These are phyloP conservation scores for Hyphopichia wangnamkhiaoensis DNA, from an alignment of 1,139 yeast genomes.

Conservation along the genomic window DNA sequence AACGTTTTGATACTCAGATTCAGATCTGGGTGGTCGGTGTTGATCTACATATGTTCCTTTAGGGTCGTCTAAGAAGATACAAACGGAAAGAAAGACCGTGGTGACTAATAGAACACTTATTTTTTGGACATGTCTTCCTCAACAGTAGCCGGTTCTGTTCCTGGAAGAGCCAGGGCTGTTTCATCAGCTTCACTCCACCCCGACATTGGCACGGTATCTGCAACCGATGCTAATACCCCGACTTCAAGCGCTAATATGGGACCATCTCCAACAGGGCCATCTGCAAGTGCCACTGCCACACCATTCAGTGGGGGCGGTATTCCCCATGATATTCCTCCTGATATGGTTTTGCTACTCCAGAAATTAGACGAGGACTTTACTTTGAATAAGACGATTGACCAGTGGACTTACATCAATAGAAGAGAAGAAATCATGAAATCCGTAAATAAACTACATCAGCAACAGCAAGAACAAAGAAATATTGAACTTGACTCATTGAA, in stretches of 20 bases:
- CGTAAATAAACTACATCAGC: conserved; percentile 38
- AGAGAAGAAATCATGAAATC: conserved; percentile 48
- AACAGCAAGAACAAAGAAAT: conserved; percentile 27
- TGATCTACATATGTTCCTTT: too few relatives aligned
- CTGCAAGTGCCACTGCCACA: conserved; percentile 10
- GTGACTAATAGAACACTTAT: too few relatives aligned
- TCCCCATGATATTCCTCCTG: conserved; percentile 46
- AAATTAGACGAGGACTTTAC: conserved; percentile 46
- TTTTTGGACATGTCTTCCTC: conserved; percentile 9
- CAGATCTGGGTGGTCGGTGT: too few relatives aligned
- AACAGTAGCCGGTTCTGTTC: conserved; percentile 17
- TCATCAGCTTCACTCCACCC: conserved; percentile 15
- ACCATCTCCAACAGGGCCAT: conserved; percentile 7
- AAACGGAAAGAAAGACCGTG: neutral
- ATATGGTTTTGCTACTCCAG: conserved; percentile 45
- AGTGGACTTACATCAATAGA: conserved; percentile 50
- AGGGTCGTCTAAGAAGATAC: neutral
- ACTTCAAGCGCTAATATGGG: conserved; percentile 16
- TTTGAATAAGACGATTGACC: conserved; percentile 44
- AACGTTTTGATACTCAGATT: too few relatives aligned
- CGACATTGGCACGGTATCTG: conserved; percentile 25
- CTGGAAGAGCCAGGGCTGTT: conserved; percentile 19
- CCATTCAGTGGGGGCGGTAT: conserved; percentile 10
- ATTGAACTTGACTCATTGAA: conserved; percentile 40
- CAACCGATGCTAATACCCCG: conserved; percentile 24